phyloP scores from a whole-genome alignment of 495 filamentous ascomycete species.

The Lepidopterella palustris region DNA sequence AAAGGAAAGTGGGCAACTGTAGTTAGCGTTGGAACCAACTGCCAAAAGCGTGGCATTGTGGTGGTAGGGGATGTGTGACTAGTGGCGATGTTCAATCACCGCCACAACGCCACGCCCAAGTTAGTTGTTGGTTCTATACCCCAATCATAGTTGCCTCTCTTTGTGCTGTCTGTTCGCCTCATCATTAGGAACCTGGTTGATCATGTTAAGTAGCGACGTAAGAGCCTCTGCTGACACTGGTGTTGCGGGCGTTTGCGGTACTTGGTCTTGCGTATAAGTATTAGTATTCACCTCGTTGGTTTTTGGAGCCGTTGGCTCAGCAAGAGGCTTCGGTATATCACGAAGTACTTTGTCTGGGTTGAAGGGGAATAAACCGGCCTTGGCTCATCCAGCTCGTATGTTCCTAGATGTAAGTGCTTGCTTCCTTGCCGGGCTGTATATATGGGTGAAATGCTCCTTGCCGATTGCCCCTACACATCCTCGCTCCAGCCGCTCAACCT shows the following conservation, averaged over 20 bases:
- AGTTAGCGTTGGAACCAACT: no score
- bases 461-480: neutral
- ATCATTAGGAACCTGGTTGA: neutral
- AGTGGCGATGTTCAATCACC: no score
- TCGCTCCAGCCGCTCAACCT: conserved; percentile 1
- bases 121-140: no score
- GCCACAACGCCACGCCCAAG: no score
- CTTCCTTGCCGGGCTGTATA: conserved; percentile 3
- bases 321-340: neutral
- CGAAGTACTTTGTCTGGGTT: neutral
- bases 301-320: neutral
- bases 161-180: neutral
- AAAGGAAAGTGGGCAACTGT: no score
- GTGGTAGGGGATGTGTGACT: no score
- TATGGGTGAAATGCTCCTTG: conserved; percentile 2
- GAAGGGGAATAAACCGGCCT: neutral
- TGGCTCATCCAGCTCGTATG: neutral
- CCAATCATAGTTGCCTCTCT: neutral
- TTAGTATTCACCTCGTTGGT: neutral
- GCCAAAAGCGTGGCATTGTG: no score
- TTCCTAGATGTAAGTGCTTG: neutral
- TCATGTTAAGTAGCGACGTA: neutral
- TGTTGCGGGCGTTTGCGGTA: neutral
- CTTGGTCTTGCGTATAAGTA: neutral
- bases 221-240: neutral